phyloP scores from a whole-genome alignment of 257 asterid species.

The Ligustrum vulgare region DNA sequence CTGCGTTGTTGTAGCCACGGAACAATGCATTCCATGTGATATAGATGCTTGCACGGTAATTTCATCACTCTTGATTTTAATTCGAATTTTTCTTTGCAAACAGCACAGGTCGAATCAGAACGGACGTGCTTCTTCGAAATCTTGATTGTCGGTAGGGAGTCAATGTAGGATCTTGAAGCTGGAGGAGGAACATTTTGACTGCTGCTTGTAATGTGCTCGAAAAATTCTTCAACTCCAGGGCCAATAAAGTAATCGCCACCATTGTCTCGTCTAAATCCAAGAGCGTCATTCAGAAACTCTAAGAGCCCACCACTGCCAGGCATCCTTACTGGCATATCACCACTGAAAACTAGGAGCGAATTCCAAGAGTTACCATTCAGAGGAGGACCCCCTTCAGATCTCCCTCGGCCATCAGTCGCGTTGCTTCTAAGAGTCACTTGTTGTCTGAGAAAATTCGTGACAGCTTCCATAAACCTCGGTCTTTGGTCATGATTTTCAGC shows the following conservation, averaged over 20 bases:
- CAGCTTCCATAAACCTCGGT: constrained; percentile 72
- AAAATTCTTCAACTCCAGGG: constrained; percentile 83
- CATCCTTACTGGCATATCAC: constrained; percentile 73
- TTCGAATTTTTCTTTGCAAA: constrained; percentile 79
- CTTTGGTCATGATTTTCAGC: constrained; percentile 51
- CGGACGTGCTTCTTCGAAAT: constrained; percentile 75
- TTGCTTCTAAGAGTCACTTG: constrained; percentile 46
- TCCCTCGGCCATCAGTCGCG: constrained; percentile 28
- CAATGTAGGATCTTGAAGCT: constrained; percentile 68
- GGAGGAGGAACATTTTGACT: constrained; percentile 70
- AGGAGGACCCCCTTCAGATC: constrained; percentile 29
- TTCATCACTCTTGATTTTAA: constrained; percentile 65
- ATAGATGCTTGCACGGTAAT: constrained; percentile 79
- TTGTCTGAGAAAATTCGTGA: constrained; percentile 71
- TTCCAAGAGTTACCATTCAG: constrained; percentile 56
- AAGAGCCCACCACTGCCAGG: constrained; percentile 67
- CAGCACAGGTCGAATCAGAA: constrained; percentile 73
- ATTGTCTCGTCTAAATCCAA: constrained; percentile 72
- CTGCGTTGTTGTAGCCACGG: constrained; percentile 84
- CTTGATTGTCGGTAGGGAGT: constrained; percentile 68
- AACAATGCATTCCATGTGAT: constrained; percentile 78
- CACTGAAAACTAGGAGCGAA: constrained; percentile 76
- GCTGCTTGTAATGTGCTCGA: constrained; percentile 55
- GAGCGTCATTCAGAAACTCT: constrained; percentile 76
- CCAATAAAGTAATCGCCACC: constrained; percentile 89